phyloP scores from a whole-genome alignment of 306 rosid genomes.

The Glycine tomentella region DNA sequence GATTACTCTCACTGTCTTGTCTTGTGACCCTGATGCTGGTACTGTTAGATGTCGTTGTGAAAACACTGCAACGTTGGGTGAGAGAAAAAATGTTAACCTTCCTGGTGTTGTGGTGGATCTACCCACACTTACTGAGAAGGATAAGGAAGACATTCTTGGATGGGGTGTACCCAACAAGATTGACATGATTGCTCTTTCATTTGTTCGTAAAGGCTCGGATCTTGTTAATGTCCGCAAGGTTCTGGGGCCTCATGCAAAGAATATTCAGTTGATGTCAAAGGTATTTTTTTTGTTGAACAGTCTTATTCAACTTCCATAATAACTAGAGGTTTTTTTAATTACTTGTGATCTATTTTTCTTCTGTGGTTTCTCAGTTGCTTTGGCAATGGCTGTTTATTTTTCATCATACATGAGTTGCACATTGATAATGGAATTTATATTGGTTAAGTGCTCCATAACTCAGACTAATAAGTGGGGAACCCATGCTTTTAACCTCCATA shows the following conservation, averaged over 20 bases:
- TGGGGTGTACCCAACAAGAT: constrained; percentile 98
- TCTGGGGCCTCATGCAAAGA: constrained; percentile 83
- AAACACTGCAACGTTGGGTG: constrained; percentile 86
- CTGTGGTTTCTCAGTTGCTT: constrained; percentile 17
- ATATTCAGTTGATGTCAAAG: constrained; percentile 89
- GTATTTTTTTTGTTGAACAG: constrained; percentile 49
- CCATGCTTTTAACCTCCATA: not conserved
- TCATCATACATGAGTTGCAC: not conserved
- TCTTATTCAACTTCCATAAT: constrained; percentile 26
- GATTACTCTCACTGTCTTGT: constrained; percentile 80
- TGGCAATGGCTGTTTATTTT: not conserved
- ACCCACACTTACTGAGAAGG: constrained; percentile 94
- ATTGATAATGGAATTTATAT: not conserved
- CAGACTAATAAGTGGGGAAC: not conserved
- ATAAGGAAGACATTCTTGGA: constrained; percentile 84
- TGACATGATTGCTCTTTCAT: constrained; percentile 98
- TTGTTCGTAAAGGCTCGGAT: constrained; percentile 96
- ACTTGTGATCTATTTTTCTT: constrained; percentile 20
- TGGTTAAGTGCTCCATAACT: not conserved
- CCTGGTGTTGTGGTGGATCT: constrained; percentile 96
- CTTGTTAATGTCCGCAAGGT: constrained; percentile 91
- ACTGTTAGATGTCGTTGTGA: constrained; percentile 87
- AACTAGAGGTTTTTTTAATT: not conserved
- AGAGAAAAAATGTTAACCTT: constrained; percentile 95
- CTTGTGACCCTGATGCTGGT: constrained; percentile 71